These are phyloP conservation scores for Capsella rubella DNA, from an alignment of 441 rosid genomes.

Conservation along the genomic window DNA sequence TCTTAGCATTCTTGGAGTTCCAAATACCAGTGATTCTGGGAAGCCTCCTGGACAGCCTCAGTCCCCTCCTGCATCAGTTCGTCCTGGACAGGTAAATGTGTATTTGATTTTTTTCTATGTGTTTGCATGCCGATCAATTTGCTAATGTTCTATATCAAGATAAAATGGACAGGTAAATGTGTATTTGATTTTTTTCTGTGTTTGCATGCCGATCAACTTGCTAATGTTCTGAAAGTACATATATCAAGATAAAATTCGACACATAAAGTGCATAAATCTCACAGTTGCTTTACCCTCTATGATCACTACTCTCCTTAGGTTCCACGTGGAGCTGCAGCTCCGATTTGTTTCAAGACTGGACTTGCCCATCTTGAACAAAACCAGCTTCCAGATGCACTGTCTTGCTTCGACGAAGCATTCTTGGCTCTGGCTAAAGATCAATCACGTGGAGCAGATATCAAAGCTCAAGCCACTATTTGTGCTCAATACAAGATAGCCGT, in stretches of 20 bases:
- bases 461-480: slow-evolving; percentile 97
- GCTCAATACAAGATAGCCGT: slow-evolving; percentile 98
- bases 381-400: slow-evolving; percentile 96
- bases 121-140: background rate
- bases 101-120: background rate
- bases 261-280: background rate
- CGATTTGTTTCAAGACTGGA: slow-evolving; percentile 92
- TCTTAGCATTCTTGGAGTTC: slow-evolving; percentile 89
- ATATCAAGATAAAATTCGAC: slow-evolving; percentile 4
- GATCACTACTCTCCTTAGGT: slow-evolving; percentile 57
- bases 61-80: slow-evolving; percentile 70
- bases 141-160: background rate
- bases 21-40: slow-evolving; percentile 66
- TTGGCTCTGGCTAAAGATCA: slow-evolving; percentile 95
- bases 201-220: background rate
- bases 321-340: slow-evolving; percentile 95
- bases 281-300: slow-evolving; percentile 22
- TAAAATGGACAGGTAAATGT: slow-evolving; percentile 73
- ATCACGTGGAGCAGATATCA: slow-evolving; percentile 95
- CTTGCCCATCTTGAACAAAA: slow-evolving; percentile 98
- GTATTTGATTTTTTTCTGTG: background rate
- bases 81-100: slow-evolving; percentile 90
- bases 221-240: background rate
- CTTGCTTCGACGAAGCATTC: slow-evolving; percentile 98
- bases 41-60: slow-evolving; percentile 63